Conservation (phyloP, 164 flowering plant genomes). For the Stephania japonica region DNA sequence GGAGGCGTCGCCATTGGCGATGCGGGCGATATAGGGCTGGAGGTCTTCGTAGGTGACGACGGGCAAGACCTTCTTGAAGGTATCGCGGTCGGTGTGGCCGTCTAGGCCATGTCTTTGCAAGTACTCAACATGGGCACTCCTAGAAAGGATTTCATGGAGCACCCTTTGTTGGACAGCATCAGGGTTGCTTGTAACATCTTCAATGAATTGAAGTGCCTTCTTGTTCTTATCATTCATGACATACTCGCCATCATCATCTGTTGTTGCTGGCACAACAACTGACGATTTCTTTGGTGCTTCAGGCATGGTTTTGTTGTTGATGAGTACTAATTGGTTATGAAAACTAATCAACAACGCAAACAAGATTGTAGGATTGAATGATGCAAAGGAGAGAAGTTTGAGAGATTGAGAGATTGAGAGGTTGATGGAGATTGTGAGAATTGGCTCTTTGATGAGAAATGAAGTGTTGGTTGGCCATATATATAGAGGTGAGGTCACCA, state of each 20-base stretch:
- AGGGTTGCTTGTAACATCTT: constrained; percentile 64
- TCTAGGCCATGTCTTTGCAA: constrained; percentile 47
- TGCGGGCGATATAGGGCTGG: constrained; percentile 58
- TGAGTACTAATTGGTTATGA: neutral
- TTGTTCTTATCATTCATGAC: constrained; percentile 39
- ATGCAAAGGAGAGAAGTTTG: constrained; percentile 4
- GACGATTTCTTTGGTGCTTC: constrained; percentile 49
- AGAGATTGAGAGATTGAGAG: neutral
- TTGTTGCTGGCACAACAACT: neutral
- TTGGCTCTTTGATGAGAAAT: constrained; percentile 7
- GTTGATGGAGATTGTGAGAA: constrained; percentile 5
- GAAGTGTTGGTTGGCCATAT: constrained; percentile 15
- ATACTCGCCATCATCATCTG: neutral
- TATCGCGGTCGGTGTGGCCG: constrained; percentile 59
- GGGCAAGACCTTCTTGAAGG: constrained; percentile 71
- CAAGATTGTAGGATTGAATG: neutral
- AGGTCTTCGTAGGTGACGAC: constrained; percentile 70
- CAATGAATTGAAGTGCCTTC: constrained; percentile 61
- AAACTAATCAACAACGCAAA: neutral
- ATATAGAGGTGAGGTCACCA: constrained; percentile 23
- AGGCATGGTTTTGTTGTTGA: constrained; percentile 43
- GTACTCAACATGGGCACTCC: constrained; percentile 75
- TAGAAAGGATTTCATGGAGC: constrained; percentile 57
- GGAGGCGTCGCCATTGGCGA: constrained; percentile 73
- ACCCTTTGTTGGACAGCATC: constrained; percentile 56